These are phyloP conservation scores for Agapanthus africanus DNA, from an alignment of 106 monocot species.

Conservation along the genomic window DNA sequence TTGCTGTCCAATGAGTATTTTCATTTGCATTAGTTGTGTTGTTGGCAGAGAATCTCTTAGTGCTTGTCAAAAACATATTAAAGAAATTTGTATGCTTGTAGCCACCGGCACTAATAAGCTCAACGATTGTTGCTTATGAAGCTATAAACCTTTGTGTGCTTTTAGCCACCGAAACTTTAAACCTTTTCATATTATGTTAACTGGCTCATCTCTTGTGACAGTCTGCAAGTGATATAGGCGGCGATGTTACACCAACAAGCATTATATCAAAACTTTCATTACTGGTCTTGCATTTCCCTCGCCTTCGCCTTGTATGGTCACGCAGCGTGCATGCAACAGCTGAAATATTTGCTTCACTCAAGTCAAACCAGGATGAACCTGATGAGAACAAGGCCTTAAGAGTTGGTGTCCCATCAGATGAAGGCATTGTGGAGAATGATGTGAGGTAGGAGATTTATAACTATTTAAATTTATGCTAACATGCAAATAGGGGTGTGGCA, in stretches of 20 bases:
- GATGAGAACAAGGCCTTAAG: constrained; percentile 78
- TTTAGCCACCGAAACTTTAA: neutral
- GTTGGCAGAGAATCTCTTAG: neutral
- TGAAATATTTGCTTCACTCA: constrained; percentile 90
- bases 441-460: too few species aligned
- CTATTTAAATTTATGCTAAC: too few species aligned
- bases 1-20: neutral
- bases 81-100: too few species aligned
- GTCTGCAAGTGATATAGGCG: constrained; percentile 86
- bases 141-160: too few species aligned
- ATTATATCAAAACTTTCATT: constrained; percentile 93
- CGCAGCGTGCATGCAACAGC: constrained; percentile 92
- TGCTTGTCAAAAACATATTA: constrained; percentile 1
- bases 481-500: too few species aligned
- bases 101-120: too few species aligned
- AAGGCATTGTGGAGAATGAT: constrained; percentile 83
- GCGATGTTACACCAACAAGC: constrained; percentile 75
- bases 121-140: too few species aligned
- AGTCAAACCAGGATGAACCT: constrained; percentile 96
- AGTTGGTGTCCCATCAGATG: constrained; percentile 91
- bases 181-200: constrained; percentile 3
- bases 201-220: constrained; percentile 19
- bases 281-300: constrained; percentile 91
- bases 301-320: constrained; percentile 91
- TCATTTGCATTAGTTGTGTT: neutral